Evolutionary conservation across 768 basidiomycete species (phyloP).

Genomic region (Pulveroboletus sp.): DNA sequence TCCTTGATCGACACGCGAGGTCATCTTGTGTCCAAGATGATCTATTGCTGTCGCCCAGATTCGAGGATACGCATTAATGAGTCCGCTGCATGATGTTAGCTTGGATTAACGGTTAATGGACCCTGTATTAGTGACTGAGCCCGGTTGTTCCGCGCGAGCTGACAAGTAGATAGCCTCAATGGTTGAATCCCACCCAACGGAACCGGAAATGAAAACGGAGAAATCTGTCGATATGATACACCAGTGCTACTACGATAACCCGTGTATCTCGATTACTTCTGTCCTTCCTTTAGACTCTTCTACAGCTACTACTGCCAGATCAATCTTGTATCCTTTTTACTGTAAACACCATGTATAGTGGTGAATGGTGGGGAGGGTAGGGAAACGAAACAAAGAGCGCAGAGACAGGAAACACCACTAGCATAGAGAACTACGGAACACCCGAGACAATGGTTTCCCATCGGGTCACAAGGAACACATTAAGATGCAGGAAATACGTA

Average conservation of each 20-base stretch:
- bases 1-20: not conserved
- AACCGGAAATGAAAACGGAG: not conserved
- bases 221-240: conserved; percentile 28
- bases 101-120: not conserved
- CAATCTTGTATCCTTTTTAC: conserved; percentile 20
- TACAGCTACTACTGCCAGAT: conserved; percentile 28
- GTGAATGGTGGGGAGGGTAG: not conserved
- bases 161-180: too few species aligned
- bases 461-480: conserved; percentile 19
- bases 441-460: conserved; percentile 19
- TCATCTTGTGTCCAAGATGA: not conserved
- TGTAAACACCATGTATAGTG: conserved; percentile 20
- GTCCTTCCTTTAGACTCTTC: conserved; percentile 27
- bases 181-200: not conserved
- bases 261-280: conserved; percentile 31
- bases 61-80: too few species aligned
- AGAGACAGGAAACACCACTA: conserved; percentile 9
- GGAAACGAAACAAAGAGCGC: conserved; percentile 10
- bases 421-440: conserved; percentile 13
- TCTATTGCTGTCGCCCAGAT: not conserved
- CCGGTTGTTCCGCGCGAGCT: not conserved
- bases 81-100: not conserved
- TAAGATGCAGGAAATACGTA: conserved; percentile 21
- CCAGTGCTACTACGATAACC: conserved; percentile 15
- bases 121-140: not conserved